A percentile compares a stretch with the other conserved stretches of the same genome.
These are phyloP conservation scores for Priceomyces medius DNA, from an alignment of 805 yeast genomes.

Conservation along the genomic window DNA sequence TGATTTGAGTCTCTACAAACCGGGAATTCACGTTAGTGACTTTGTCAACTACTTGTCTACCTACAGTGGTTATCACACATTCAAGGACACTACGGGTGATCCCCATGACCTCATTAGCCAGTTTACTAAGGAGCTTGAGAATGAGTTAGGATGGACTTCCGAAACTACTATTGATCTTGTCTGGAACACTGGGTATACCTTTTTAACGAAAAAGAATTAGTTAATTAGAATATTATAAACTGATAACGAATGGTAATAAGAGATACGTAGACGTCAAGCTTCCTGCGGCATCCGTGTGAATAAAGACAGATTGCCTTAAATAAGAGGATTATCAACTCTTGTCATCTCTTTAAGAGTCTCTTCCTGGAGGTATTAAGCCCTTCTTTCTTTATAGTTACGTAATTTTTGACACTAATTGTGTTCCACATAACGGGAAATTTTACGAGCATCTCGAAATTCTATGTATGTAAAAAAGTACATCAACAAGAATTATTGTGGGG, in stretches of 20 bases:
- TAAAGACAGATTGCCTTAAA: no score
- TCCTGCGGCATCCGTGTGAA: no score
- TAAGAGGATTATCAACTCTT: no score
- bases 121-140: constrained; percentile 33
- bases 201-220: constrained; percentile 37
- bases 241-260: no score
- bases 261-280: no score
- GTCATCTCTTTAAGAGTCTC: no score
- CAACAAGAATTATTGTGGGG: not conserved
- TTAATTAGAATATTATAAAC: no score
- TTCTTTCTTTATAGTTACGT: no score
- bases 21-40: constrained; percentile 42
- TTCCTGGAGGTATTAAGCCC: no score
- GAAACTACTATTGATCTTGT: constrained; percentile 42
- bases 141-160: constrained; percentile 46
- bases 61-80: constrained; percentile 67
- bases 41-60: constrained; percentile 60
- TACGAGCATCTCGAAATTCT: no score
- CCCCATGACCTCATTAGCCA: constrained; percentile 34
- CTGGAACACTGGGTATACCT: constrained; percentile 53
- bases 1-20: constrained; percentile 33
- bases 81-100: constrained; percentile 40
- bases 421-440: no score
- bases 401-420: no score
- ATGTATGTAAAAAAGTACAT: not conserved